Percentiles rank a stretch among this genome's conserved stretches.
Conservation (phyloP, 176 grass and related monocot species). For the Zea mays region Zm-B73-REFERENCE-NAM-5.0 NC_050098.1:201027001-201027500, state of each 20-base stretch:
- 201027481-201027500: neutral
- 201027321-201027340: constrained; percentile 17
- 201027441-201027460: neutral
- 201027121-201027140: constrained; percentile 81
- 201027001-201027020: constrained; percentile 60
- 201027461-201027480: too few species aligned
- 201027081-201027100: constrained; percentile 82
- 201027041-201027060: constrained; percentile 87
- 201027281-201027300: constrained; percentile 56
- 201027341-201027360: constrained; percentile 43
- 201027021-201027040: constrained; percentile 65
- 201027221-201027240: neutral
- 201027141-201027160: constrained; percentile 66
- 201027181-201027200: neutral
- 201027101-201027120: constrained; percentile 96
- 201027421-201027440: neutral
- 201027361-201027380: constrained; percentile 49
- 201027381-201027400: constrained; percentile 16
- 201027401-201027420: constrained; percentile 34
- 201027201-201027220: neutral
- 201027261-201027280: neutral
- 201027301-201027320: neutral
- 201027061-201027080: constrained; percentile 79
- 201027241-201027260: constrained; percentile 12
- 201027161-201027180: constrained; percentile 57